phyloP scores from a whole-genome alignment of 495 filamentous ascomycete species.

The Viridothelium virens region DNA sequence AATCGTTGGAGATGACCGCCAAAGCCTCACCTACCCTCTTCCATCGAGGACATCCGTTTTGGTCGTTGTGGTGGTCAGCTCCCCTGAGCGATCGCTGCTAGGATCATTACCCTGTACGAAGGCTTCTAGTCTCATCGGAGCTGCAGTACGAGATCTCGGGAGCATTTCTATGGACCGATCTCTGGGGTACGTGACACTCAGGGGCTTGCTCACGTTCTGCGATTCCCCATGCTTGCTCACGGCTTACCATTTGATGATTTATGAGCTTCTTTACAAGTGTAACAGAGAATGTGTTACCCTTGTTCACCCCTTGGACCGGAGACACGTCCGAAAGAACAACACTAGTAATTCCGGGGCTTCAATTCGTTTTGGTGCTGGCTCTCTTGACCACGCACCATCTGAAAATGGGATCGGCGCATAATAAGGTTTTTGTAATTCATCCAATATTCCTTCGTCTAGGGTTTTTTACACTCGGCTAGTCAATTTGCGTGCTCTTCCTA shows the following conservation, averaged over 20 bases:
- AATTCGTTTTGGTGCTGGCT: not conserved
- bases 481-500: no score
- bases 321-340: no score
- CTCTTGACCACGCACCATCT: not conserved
- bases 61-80: not conserved
- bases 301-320: no score
- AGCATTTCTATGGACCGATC: no score
- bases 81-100: constrained; percentile 2
- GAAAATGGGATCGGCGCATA: not conserved
- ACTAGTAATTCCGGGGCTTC: not conserved
- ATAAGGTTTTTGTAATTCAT: not conserved
- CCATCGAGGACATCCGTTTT: not conserved
- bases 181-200: no score
- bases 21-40: not conserved
- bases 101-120: not conserved
- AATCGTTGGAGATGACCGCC: not conserved
- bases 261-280: no score
- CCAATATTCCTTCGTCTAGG: not conserved
- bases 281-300: no score
- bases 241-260: no score
- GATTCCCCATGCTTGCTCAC: no score
- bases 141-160: not conserved
- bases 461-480: no score
- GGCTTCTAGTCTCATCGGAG: not conserved
- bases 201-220: no score